Percentiles rank a stretch among this genome's conserved stretches.
Conservation (phyloP, 208 protist genomes). For the Leishmania lainsoni region DNA sequence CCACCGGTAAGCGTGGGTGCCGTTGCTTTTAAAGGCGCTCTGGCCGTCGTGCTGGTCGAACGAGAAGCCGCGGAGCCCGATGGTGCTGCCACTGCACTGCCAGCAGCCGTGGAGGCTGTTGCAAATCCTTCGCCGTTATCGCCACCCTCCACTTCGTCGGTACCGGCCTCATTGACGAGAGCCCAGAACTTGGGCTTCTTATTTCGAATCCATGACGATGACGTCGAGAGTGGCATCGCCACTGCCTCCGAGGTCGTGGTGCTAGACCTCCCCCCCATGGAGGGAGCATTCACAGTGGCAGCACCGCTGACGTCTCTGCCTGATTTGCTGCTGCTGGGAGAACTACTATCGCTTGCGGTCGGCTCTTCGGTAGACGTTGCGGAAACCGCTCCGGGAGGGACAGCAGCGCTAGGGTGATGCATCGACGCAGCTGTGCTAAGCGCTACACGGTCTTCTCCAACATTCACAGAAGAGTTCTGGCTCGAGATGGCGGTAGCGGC, state of each 20-base stretch:
- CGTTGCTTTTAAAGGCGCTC: background rate
- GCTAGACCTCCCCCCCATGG: background rate
- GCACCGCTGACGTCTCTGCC: background rate
- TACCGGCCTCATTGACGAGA: constrained; percentile 26
- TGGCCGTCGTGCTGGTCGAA: background rate
- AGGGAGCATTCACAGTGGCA: background rate
- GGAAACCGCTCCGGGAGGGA: background rate
- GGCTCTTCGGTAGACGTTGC: background rate
- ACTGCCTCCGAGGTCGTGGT: background rate
- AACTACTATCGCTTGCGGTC: background rate
- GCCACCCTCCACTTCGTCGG: background rate
- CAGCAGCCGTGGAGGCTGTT: background rate
- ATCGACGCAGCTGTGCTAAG: background rate
- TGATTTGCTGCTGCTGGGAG: background rate
- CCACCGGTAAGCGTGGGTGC: background rate
- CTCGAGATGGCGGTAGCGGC: background rate
- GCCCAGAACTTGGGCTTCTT: constrained; percentile 46
- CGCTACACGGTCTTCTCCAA: background rate
- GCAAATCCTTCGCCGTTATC: background rate
- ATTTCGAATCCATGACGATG: constrained; percentile 40
- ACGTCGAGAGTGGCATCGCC: constrained; percentile 16
- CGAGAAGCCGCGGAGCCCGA: background rate
- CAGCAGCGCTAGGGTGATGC: background rate
- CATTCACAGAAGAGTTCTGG: background rate
- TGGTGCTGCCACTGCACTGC: background rate